A percentile compares a stretch with the other conserved stretches of the same genome.
Evolutionary conservation across 805 yeast genomes (phyloP).

Genomic region (Priceomyces castillae): DNA sequence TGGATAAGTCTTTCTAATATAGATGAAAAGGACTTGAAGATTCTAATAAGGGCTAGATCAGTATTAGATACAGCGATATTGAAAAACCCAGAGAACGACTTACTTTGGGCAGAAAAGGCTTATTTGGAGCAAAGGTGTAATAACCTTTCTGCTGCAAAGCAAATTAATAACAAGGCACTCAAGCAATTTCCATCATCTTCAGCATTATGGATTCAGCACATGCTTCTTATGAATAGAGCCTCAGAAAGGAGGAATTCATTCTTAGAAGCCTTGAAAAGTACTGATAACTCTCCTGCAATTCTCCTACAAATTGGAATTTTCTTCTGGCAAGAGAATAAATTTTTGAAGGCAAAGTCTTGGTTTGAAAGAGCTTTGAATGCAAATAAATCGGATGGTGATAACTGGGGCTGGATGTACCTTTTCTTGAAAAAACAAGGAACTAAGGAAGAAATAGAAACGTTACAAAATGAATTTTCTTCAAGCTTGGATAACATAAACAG

Average conservation of each 20-base stretch:
- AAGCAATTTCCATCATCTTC: constrained; percentile 58
- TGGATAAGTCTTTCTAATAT: constrained; percentile 55
- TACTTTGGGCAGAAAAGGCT: constrained; percentile 58
- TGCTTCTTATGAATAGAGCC: constrained; percentile 45
- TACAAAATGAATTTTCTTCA: constrained; percentile 34
- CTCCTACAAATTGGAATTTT: constrained; percentile 63
- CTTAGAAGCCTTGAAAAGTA: constrained; percentile 66
- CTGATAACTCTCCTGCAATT: constrained; percentile 58
- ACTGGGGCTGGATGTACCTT: constrained; percentile 65
- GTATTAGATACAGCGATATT: constrained; percentile 64
- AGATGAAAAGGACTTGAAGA: constrained; percentile 42
- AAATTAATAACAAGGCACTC: constrained; percentile 56
- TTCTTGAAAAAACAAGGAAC: constrained; percentile 40
- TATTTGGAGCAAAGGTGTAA: constrained; percentile 52
- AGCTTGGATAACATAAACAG: constrained; percentile 50
- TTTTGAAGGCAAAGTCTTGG: constrained; percentile 67
- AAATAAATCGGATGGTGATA: constrained; percentile 66
- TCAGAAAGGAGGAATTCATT: constrained; percentile 56
- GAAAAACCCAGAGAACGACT: constrained; percentile 46
- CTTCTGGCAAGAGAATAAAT: constrained; percentile 65
- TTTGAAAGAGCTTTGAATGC: constrained; percentile 62
- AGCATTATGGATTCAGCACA: constrained; percentile 61
- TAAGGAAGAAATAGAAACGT: constrained; percentile 30
- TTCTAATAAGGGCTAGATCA: constrained; percentile 63
- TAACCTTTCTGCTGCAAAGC: constrained; percentile 51